Conservation (phyloP, 225 moss, liverwort and hornwort species). For the Takakia lepidozioides region DNA sequence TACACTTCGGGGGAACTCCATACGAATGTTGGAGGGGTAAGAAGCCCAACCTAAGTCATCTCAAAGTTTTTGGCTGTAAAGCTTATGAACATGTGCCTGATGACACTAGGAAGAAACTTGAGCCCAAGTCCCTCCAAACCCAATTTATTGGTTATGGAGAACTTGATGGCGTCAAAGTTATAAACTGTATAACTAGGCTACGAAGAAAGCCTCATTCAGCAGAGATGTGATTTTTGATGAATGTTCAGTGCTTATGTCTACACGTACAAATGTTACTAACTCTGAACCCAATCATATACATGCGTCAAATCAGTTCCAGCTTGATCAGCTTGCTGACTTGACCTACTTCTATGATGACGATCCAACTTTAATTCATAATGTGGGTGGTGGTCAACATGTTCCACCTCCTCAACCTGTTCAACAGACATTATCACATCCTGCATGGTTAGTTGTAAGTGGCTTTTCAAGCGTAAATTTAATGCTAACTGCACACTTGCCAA, state of each 20-base stretch:
- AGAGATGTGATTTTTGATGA: constrained; percentile 4
- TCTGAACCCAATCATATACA: too few species aligned
- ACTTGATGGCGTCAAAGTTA: background rate
- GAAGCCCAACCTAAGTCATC: too few species aligned
- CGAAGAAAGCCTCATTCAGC: too few species aligned
- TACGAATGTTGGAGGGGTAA: background rate
- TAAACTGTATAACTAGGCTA: background rate
- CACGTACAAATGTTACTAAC: too few species aligned
- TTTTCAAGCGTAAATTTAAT: background rate
- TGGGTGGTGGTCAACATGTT: background rate
- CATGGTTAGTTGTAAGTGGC: background rate
- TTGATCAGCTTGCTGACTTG: too few species aligned
- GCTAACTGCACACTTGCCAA: background rate
- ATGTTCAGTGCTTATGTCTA: background rate
- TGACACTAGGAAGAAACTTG: too few species aligned
- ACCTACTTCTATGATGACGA: too few species aligned
- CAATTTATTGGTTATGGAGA: constrained; percentile 2
- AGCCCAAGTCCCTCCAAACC: background rate
- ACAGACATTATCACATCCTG: too few species aligned
- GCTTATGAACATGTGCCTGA: too few species aligned
- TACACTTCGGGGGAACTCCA: background rate
- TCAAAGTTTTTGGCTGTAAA: too few species aligned
- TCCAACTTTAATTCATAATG: too few species aligned
- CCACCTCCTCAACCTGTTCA: background rate
- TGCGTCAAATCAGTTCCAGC: too few species aligned